These are phyloP conservation scores for Coemansia biformis DNA, from an alignment of 192 early-diverging fungal genomes.

Conservation along the genomic window DNA sequence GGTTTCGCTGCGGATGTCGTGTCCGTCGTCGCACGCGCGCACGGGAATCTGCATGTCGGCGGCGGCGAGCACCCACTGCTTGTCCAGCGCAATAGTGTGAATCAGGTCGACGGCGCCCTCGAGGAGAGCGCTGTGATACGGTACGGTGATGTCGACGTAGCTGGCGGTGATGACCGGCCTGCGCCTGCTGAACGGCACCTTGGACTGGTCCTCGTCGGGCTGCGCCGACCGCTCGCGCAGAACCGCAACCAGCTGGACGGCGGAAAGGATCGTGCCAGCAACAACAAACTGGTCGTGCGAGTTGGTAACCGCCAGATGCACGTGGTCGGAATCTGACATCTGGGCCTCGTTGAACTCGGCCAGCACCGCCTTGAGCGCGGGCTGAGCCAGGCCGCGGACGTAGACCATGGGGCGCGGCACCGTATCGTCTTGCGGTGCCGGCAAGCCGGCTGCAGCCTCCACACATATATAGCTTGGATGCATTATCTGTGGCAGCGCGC, in stretches of 20 bases:
- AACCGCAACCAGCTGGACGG: constrained; percentile 7
- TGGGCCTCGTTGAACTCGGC: constrained; percentile 13
- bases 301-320: constrained; percentile 26
- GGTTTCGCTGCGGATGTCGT: constrained; percentile 59
- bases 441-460: neutral
- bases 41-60: constrained; percentile 53
- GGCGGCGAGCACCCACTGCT: constrained; percentile 4
- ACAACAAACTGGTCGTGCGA: no score
- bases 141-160: constrained; percentile 79
- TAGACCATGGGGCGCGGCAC: constrained; percentile 19
- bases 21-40: constrained; percentile 73
- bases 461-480: constrained; percentile 9
- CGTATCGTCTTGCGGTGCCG: neutral
- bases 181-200: no score
- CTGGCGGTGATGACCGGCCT: constrained; percentile 72
- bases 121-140: constrained; percentile 59
- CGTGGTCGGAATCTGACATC: neutral
- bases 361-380: constrained; percentile 5
- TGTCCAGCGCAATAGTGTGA: constrained; percentile 20
- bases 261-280: constrained; percentile 7
- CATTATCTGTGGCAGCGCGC: constrained; percentile 69
- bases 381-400: neutral
- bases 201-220: constrained; percentile 53
- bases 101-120: neutral
- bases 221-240: constrained; percentile 7